These are phyloP conservation scores for Oryza glumipatula DNA, from an alignment of 176 grass and related monocot species.

Conservation along the genomic window DNA sequence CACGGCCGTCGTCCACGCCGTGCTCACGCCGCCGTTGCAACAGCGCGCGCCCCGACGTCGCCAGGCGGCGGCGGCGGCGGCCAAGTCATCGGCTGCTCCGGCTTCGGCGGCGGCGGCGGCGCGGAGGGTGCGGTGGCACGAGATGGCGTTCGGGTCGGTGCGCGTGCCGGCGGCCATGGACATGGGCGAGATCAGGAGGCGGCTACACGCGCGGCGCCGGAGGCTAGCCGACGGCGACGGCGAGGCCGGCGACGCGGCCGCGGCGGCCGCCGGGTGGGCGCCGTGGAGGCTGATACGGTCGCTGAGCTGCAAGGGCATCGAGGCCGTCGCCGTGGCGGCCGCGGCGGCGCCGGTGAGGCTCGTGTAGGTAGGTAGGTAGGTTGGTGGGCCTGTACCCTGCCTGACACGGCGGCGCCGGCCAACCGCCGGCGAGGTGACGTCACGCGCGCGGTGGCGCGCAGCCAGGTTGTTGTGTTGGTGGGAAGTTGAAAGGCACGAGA, in stretches of 20 bases:
- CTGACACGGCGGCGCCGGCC: background rate
- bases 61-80: background rate
- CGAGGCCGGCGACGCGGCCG: background rate
- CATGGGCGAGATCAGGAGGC: conserved; percentile 70
- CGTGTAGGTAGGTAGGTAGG: conserved; percentile 32
- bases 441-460: background rate
- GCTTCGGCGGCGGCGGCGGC: background rate
- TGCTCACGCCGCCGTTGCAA: background rate
- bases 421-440: conserved; percentile 39
- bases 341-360: conserved; percentile 58
- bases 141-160: conserved; percentile 60
- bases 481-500: conserved; percentile 25
- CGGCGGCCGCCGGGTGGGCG: conserved; percentile 17
- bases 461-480: conserved; percentile 5
- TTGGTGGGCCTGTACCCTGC: too few relatives aligned
- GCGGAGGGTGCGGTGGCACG: conserved; percentile 51
- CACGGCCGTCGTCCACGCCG: background rate
- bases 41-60: background rate
- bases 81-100: background rate
- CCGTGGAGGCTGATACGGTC: conserved; percentile 72
- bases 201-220: conserved; percentile 45
- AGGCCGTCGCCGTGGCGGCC: conserved; percentile 56
- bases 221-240: too few relatives aligned
- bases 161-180: conserved; percentile 71
- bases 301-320: conserved; percentile 75